Evolutionary conservation across 2,329 filamentous ascomycete genomes (phyloP).

Genomic region (Ascochyta viciae-villosae): DNA sequence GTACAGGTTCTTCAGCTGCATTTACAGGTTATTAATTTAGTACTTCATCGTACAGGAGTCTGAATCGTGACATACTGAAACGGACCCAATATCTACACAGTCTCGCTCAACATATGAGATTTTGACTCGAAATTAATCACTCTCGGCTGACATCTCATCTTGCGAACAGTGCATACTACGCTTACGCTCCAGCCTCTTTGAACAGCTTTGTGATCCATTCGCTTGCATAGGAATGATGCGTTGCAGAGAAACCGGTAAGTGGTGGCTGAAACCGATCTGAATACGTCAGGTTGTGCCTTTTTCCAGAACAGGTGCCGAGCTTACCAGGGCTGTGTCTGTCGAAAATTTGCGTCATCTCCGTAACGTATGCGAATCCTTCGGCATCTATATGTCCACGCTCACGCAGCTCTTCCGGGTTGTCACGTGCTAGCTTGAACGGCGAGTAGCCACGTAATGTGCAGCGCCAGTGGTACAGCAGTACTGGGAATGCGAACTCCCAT

Average conservation of each 20-base stretch:
- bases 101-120: conserved; percentile 11
- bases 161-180: not conserved
- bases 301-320: conserved; percentile 9
- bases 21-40: conserved; percentile 16
- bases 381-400: conserved; percentile 39
- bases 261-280: conserved; percentile 41
- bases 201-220: conserved; percentile 45
- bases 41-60: conserved; percentile 14
- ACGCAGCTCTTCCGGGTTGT: conserved; percentile 44
- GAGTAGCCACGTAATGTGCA: conserved; percentile 40
- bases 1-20: conserved; percentile 8
- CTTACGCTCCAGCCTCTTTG: conserved; percentile 40
- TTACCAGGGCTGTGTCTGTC: conserved; percentile 36
- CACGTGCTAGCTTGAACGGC: conserved; percentile 44
- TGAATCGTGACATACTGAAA: conserved; percentile 19
- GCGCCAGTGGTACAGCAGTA: conserved; percentile 45
- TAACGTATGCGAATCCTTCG: conserved; percentile 42
- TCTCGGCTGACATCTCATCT: conserved; percentile 6
- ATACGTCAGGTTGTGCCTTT: conserved; percentile 12
- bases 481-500: conserved; percentile 43
- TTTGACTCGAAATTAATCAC: not conserved
- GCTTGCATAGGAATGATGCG: conserved; percentile 37
- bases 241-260: conserved; percentile 33
- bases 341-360: conserved; percentile 33
- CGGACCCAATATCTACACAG: conserved; percentile 6